A percentile compares a stretch with the other conserved stretches of the same genome.
Evolutionary conservation across 2,329 filamentous ascomycete genomes (phyloP).

Genomic region (Fusarium nodosum): DNA sequence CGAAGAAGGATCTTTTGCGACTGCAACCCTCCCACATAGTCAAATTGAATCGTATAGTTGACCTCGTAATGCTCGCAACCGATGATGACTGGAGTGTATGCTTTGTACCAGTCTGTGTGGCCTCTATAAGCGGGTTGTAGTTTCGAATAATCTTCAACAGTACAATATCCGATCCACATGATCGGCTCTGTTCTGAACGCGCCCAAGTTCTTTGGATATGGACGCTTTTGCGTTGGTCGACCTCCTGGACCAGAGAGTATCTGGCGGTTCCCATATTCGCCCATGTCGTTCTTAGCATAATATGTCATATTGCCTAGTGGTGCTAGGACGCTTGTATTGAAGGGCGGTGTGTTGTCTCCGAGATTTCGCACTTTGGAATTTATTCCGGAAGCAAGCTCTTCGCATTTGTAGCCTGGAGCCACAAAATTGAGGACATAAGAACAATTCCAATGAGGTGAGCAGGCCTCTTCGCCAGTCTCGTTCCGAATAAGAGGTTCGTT

Average conservation of each 20-base stretch:
- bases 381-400: conserved; percentile 9
- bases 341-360: conserved; percentile 1
- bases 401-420: conserved; percentile 18
- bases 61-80: conserved; percentile 25
- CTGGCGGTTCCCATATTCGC: fast-evolving
- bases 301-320: neutral
- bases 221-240: fast-evolving
- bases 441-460: neutral
- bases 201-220: neutral
- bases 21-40: neutral
- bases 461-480: neutral
- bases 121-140: fast-evolving
- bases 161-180: conserved; percentile 32
- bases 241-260: neutral
- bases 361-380: neutral
- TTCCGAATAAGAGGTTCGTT: neutral
- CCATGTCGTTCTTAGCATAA: fast-evolving
- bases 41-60: conserved; percentile 5
- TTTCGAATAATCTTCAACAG: neutral
- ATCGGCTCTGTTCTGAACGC: conserved; percentile 29
- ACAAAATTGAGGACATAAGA: neutral
- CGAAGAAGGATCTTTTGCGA: neutral
- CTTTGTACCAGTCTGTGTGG: fast-evolving
- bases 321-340: neutral
- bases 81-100: neutral